Evolutionary conservation across 768 basidiomycete species (phyloP).

Genomic region (Pleurotus giganteus): DNA sequence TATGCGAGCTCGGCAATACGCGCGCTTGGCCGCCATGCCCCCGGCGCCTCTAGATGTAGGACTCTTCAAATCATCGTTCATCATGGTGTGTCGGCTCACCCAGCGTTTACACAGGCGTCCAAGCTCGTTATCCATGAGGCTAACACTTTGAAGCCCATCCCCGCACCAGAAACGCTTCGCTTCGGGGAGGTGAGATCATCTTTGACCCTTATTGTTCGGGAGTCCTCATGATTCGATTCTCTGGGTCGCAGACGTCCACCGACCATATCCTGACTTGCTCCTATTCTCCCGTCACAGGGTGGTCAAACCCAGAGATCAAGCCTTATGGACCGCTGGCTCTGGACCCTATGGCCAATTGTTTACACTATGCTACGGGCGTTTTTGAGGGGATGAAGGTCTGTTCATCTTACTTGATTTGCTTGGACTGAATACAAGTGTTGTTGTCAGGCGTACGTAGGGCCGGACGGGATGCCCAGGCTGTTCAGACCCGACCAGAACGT

Average conservation of each 20-base stretch:
- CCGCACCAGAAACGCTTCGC: constrained; percentile 40
- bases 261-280: constrained; percentile 77
- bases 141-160: constrained; percentile 48
- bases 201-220: not conserved
- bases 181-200: constrained; percentile 66
- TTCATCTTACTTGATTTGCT: not conserved
- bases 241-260: constrained; percentile 45
- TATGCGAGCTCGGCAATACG: no score
- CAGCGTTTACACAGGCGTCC: constrained; percentile 41
- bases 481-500: constrained; percentile 88
- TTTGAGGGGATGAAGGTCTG: constrained; percentile 87
- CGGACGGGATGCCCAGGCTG: constrained; percentile 69
- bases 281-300: constrained; percentile 61
- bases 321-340: constrained; percentile 68
- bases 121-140: constrained; percentile 48
- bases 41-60: not conserved
- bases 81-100: not conserved
- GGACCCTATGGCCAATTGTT: constrained; percentile 71
- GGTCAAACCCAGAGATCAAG: constrained; percentile 71
- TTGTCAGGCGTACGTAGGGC: constrained; percentile 61
- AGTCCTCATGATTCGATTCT: no score
- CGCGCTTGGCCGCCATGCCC: no score
- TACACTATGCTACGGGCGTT: constrained; percentile 84
- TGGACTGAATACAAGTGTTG: not conserved
- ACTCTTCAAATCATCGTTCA: not conserved